These are phyloP conservation scores for Clonostachys rhizophaga DNA, from an alignment of 2,329 filamentous ascomycete species.

Conservation along the genomic window DNA sequence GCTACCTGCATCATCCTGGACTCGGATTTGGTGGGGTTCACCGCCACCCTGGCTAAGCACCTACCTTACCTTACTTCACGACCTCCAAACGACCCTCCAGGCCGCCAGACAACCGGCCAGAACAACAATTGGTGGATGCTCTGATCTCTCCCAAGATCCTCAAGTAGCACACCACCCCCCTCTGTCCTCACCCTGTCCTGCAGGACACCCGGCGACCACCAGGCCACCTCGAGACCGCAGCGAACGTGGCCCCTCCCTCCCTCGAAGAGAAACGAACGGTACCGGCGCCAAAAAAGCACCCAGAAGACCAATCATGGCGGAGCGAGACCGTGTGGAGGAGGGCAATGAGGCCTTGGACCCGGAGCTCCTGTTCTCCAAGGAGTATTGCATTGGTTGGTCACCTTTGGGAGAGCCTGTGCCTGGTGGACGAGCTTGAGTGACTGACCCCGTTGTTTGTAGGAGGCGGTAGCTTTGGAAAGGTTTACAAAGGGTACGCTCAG, in stretches of 20 bases:
- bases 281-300: not conserved
- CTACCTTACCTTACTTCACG: not conserved
- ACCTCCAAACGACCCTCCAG: constrained; percentile 8
- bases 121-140: too few species aligned
- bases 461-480: constrained; percentile 96
- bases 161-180: too few species aligned
- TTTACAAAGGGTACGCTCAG: constrained; percentile 80
- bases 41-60: constrained; percentile 4
- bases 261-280: too few species aligned
- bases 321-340: constrained; percentile 39
- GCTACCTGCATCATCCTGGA: not conserved
- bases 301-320: constrained; percentile 33
- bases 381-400: constrained; percentile 74
- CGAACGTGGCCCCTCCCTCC: too few species aligned
- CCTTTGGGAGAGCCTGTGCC: constrained; percentile 10
- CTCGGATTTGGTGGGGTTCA: constrained; percentile 8
- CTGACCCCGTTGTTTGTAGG: constrained; percentile 43
- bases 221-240: too few species aligned
- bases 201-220: too few species aligned
- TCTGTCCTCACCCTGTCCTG: too few species aligned
- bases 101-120: not conserved
- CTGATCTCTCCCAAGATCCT: too few species aligned
- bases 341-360: constrained; percentile 64
- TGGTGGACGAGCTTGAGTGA: not conserved
- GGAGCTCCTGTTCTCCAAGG: constrained; percentile 88